phyloP scores from a whole-genome alignment of 2,329 filamentous ascomycete genomes.

The Corniculantispora saksenae region DNA sequence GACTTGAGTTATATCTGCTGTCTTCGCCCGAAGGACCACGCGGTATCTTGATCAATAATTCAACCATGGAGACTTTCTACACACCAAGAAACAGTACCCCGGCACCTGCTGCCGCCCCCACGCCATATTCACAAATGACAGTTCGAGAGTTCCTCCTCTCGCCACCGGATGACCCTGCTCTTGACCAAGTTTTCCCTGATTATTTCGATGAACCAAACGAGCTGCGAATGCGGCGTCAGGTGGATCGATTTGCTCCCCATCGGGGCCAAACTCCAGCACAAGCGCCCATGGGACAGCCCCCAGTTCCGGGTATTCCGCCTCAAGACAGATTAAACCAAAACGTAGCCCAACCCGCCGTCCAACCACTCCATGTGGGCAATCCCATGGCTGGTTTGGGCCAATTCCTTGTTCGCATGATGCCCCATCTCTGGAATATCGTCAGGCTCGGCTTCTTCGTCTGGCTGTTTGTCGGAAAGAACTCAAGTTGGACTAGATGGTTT shows the following conservation, averaged over 20 bases:
- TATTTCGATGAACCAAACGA: not conserved
- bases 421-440: constrained; percentile 63
- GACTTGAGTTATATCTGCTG: constrained; percentile 59
- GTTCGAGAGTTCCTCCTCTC: constrained; percentile 7
- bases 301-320: not conserved
- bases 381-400: constrained; percentile 10
- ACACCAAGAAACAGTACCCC: constrained; percentile 36
- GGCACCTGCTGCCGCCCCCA: not conserved
- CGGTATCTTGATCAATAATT: constrained; percentile 56
- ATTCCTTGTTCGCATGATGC: constrained; percentile 2
- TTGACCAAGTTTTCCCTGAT: not conserved
- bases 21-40: constrained; percentile 61
- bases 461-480: constrained; percentile 62
- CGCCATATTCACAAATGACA: not conserved
- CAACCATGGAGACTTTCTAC: constrained; percentile 51
- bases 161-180: constrained; percentile 1
- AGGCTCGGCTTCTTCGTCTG: constrained; percentile 62
- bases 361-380: not conserved
- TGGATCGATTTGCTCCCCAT: not conserved
- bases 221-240: not conserved
- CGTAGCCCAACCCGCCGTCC: not conserved
- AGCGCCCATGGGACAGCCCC: not conserved
- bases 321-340: not conserved
- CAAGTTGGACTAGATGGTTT: constrained; percentile 61
- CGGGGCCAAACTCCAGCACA: not conserved